phyloP scores from a whole-genome alignment of 805 yeast species.

The Cyberlindnera maclurae region DNA sequence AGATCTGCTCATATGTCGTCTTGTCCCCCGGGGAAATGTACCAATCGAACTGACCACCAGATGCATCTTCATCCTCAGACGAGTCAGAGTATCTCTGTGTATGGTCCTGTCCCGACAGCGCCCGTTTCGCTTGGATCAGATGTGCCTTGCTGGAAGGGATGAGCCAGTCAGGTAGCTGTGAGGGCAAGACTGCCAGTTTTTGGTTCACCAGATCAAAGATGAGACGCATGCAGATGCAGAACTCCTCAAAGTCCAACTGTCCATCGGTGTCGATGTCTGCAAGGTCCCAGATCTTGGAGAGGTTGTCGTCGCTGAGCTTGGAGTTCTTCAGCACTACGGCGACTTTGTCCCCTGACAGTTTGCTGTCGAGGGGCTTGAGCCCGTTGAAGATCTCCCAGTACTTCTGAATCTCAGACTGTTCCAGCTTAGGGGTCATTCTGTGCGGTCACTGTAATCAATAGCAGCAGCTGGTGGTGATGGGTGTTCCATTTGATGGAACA shows the following conservation, averaged over 20 bases:
- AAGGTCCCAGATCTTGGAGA: conserved; percentile 83
- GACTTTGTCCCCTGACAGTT: conserved; percentile 78
- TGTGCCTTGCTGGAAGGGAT: conserved; percentile 86
- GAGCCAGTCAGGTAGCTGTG: conserved; percentile 80
- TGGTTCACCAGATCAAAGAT: conserved; percentile 89
- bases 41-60: conserved; percentile 67
- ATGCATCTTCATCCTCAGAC: conserved; percentile 44
- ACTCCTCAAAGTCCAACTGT: conserved; percentile 89
- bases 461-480: not conserved
- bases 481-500: not conserved
- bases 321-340: conserved; percentile 85
- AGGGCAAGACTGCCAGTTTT: conserved; percentile 52
- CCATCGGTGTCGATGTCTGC: conserved; percentile 94
- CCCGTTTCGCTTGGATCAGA: conserved; percentile 75
- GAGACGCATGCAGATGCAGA: conserved; percentile 94
- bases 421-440: conserved; percentile 51
- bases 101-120: conserved; percentile 26
- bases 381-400: conserved; percentile 98
- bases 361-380: conserved; percentile 71
- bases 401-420: conserved; percentile 93
- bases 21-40: conserved; percentile 89
- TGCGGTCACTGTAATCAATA: not conserved
- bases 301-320: conserved; percentile 66
- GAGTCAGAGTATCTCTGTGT: conserved; percentile 35
- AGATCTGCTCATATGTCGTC: conserved; percentile 68